Base-by-base conservation (phyloP, 768 basidiomycete species). In the Tylopilus sp. region DNA sequence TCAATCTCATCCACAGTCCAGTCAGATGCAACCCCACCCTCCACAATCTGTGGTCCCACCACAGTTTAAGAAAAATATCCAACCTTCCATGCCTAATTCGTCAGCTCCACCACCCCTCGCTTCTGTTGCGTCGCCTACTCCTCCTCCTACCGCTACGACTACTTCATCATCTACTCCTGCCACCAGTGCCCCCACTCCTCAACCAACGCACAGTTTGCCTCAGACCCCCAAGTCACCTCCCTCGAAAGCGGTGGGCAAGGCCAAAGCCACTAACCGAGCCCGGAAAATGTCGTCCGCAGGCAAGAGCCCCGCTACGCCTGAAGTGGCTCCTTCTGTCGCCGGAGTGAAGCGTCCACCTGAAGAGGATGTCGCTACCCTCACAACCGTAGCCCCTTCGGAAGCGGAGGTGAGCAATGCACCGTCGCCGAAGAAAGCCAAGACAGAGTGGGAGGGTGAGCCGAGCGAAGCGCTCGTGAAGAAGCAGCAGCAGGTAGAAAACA, bases 201-300 rank as follows among this genome's bases (percentile, higher is more conserved):
- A 66, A 28, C 59, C 75, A 5, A 46, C 59, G 9, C 74, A 75
- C 22, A 74, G 78, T 30, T 86, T 86, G 10, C 86, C 87, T 1
- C 79, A 79, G 59, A 77, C 77, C 5, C 80, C 85, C 1, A 89
- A 83, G 66, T 89, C 88, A 4, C 88, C 88, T 0, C 86, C 83
- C 61, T 65, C 65, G 47, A 88, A 81, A 64, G 61, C 72, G 1
- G 47, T 68, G 15, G 39, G 74, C n/a, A 86, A 80, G 67, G 50
- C 74, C 15, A 83, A 78, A 61, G 50, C 26, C 2, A 48, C 58
- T 15, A n/a, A 55, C 28, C 59, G 71, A n/a, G 55, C 1, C 35
- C 55, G 71, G 36, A 74, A 67, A 46, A 46, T 57, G 10, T 69
- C 75, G 17, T 51, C 58, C n/a, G 48, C 70, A 31, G 62, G 71